phyloP scores from a whole-genome alignment of 176 grass and related monocot genomes.

The Puya raimondii region DNA sequence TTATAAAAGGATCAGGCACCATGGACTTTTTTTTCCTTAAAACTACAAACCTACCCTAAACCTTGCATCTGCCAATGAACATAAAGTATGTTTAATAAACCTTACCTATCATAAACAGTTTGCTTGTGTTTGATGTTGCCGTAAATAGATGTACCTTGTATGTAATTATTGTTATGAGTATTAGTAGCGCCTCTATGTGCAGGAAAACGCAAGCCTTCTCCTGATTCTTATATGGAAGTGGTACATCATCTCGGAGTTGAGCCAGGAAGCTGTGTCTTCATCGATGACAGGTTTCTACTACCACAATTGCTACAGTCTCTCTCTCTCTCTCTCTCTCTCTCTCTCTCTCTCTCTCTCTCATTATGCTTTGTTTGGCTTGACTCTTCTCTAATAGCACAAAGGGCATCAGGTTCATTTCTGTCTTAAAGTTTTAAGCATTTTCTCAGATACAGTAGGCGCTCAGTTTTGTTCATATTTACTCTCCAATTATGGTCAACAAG shows the following conservation, averaged over 20 bases:
- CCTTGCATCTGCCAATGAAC: no score
- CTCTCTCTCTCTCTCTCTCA: not conserved
- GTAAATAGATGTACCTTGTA: constrained; percentile 1
- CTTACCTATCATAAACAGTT: no score
- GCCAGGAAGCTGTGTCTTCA: constrained; percentile 76
- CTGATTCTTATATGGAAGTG: constrained; percentile 61
- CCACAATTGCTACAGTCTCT: not conserved
- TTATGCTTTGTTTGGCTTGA: not conserved
- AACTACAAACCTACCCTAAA: no score
- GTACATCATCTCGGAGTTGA: constrained; percentile 58
- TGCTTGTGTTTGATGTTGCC: not conserved
- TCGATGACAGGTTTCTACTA: constrained; percentile 81
- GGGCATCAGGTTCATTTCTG: no score
- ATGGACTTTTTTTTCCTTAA: no score
- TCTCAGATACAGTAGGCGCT: no score
- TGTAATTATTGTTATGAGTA: not conserved
- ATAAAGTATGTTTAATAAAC: no score
- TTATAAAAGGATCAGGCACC: no score
- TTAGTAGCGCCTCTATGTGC: not conserved
- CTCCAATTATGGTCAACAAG: no score
- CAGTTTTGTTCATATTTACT: no score
- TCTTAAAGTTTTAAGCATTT: no score
- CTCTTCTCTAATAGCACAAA: no score
- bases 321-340: not conserved
- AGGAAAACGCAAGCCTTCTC: constrained; percentile 86